Base-by-base conservation (phyloP, 2,329 filamentous ascomycete genomes). In the Passalora sequoiae region DNA sequence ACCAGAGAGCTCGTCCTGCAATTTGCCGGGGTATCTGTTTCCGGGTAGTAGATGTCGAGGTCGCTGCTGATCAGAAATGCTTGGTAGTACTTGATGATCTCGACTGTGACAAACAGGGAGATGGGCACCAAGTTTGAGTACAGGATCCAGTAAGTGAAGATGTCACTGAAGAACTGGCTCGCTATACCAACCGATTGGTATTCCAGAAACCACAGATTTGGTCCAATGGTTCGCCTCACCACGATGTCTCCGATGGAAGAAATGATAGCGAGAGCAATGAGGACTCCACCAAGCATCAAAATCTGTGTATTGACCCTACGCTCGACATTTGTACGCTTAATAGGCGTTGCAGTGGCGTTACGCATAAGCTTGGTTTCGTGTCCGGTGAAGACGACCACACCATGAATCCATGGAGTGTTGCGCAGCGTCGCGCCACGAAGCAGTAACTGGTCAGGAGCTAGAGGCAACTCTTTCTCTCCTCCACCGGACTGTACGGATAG, bases 351-450 rank as follows among this genome's bases (percentile, higher is more conserved):
- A 3, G 91, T 98, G 13, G 92, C 94, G 64, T 98, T 98, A 56
- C 92, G 83, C 92, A 98, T 97, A 51, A 98, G 77, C 69, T 98
- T 98, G 5, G 92, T 97, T 70, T 98, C 92, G 67, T 98, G 92
- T 39, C 92, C 92, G 2, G 88, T 95, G 60, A 97, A 98, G 12
- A 98, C 91, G 42, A 98, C 92, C 13, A 94, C 78, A 28, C 91
- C 92, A 63, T 98, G 88, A 37, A 97, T 81, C 91, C 92, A 98
- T 21, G 89, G 91, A 1, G 92, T 98, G 61, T 98, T 98, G 57
- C 92, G 80, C 44, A 98, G 73, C 1, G 89, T 97, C 16, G 92
- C 92, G 51, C 92, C 92, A 72, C 92, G 82, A 24, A 98, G 78
- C 13, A 98, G 74, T 29, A 98, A 77, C 66, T 98, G 92, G 63